phyloP scores from a whole-genome alignment of 768 basidiomycete species.

The Pleurotus tuoliensis region DNA sequence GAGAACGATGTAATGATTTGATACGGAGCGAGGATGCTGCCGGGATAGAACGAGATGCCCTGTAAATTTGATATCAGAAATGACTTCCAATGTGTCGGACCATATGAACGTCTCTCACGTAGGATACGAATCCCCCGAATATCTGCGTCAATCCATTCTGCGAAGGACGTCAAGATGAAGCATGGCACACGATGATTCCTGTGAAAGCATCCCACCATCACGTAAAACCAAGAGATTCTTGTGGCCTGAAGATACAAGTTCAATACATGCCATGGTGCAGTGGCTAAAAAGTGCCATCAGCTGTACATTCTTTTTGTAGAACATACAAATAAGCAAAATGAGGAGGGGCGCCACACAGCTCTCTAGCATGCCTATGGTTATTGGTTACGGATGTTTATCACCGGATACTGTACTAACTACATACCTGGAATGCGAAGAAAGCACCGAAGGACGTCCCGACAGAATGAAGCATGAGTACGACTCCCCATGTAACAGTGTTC shows the following conservation, averaged over 20 bases:
- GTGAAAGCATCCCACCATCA: conserved; percentile 40
- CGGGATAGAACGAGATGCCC: conserved; percentile 55
- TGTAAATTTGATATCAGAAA: conserved; percentile 14
- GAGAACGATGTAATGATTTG: conserved; percentile 61
- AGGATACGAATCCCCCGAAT: conserved; percentile 64
- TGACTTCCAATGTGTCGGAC: neutral
- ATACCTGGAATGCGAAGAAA: conserved; percentile 61
- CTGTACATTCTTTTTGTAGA: conserved; percentile 68
- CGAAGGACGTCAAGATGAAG: neutral
- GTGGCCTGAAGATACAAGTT: conserved; percentile 32
- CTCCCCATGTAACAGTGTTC: conserved; percentile 61
- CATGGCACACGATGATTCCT: neutral
- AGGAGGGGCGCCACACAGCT: conserved; percentile 61
- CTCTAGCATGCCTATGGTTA: conserved; percentile 56
- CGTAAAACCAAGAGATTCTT: conserved; percentile 63
- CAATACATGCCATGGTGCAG: neutral
- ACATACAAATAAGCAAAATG: conserved; percentile 62
- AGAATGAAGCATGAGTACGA: conserved; percentile 56
- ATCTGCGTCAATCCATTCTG: conserved; percentile 58
- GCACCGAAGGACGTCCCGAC: conserved; percentile 52
- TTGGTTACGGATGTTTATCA: too few species aligned
- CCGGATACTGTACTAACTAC: conserved; percentile 4
- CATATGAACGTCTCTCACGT: conserved; percentile 33
- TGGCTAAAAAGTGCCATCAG: conserved; percentile 15
- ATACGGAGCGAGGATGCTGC: conserved; percentile 46